Evolutionary conservation across 177 flowering plant genomes (phyloP).

Genomic region (Tripterygium wilfordii): DNA sequence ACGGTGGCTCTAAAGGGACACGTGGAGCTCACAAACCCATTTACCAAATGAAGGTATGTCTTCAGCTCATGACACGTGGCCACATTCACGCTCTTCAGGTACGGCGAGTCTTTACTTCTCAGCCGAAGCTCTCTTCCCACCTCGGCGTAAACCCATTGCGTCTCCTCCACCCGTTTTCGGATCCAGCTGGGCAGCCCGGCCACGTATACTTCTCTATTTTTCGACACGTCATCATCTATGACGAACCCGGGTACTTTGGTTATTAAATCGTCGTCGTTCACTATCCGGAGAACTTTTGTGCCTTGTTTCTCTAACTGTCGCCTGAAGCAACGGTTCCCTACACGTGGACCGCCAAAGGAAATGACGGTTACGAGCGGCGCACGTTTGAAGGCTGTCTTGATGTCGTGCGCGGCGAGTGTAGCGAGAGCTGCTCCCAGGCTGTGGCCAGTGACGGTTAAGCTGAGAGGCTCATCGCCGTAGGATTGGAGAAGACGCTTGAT

Average conservation of each 20-base stretch:
- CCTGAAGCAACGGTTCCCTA: constrained; percentile 56
- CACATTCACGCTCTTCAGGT: constrained; percentile 22
- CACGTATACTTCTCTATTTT: constrained; percentile 1
- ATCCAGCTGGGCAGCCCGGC: constrained; percentile 39
- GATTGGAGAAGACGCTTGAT: constrained; percentile 26
- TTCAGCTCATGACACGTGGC: constrained; percentile 78
- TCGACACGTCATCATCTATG: constrained; percentile 20
- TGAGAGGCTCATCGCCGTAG: constrained; percentile 49
- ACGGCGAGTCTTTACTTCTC: constrained; percentile 41
- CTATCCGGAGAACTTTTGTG: constrained; percentile 55
- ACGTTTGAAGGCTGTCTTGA: constrained; percentile 26
- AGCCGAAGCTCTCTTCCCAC: constrained; percentile 72
- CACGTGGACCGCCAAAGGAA: constrained; percentile 84
- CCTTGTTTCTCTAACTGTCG: constrained; percentile 41
- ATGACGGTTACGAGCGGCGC: constrained; percentile 52
- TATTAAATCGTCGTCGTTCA: constrained; percentile 58
- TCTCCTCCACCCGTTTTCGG: constrained; percentile 27
- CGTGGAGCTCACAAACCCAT: constrained; percentile 36
- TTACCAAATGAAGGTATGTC: constrained; percentile 63
- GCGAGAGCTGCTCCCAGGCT: constrained; percentile 85
- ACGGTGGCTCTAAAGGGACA: constrained; percentile 18
- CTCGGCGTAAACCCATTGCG: constrained; percentile 60
- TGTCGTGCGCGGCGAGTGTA: constrained; percentile 55
- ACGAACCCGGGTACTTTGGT: constrained; percentile 79
- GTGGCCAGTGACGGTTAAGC: constrained; percentile 78